A percentile compares a stretch with the other conserved stretches of the same genome.
Evolutionary conservation across 805 yeast species (phyloP).

Genomic region (Saturnispora halmiae): DNA sequence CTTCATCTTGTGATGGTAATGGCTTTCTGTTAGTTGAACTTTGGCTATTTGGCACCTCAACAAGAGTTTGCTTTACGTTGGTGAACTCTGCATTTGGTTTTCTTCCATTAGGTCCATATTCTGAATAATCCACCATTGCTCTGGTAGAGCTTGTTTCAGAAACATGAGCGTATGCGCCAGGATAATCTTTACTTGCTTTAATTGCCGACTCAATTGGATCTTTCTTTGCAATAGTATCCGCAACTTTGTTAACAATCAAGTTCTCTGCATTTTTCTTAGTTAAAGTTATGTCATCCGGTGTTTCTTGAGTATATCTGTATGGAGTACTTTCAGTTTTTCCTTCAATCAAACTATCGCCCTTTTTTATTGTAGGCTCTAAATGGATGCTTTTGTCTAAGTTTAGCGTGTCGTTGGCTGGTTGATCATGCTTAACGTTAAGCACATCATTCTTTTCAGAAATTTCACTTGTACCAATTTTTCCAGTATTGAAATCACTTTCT

Average conservation of each 20-base stretch:
- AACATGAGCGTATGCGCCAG: neutral
- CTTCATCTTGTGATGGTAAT: neutral
- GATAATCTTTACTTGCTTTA: neutral
- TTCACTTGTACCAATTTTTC: neutral
- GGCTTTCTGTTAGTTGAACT: neutral
- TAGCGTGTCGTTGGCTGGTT: too few relatives aligned
- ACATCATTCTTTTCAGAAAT: too few relatives aligned
- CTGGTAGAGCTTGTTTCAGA: neutral
- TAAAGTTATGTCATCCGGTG: conserved; percentile 1
- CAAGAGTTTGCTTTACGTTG: too few relatives aligned
- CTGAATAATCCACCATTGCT: too few relatives aligned
- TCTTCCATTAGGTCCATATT: too few relatives aligned
- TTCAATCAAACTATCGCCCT: neutral
- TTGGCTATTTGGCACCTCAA: too few relatives aligned
- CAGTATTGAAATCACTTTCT: neutral
- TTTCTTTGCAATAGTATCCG: neutral
- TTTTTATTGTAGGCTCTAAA: too few relatives aligned
- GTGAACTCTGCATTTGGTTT: too few relatives aligned
- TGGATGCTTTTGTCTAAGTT: too few relatives aligned
- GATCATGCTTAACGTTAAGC: too few relatives aligned
- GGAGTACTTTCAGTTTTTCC: conserved; percentile 5
- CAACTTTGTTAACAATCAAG: neutral
- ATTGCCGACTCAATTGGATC: conserved; percentile 2
- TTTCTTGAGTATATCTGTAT: conserved; percentile 3
- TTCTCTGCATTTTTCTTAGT: conserved; percentile 2